phyloP scores from a whole-genome alignment of 2,329 filamentous ascomycete genomes.

The Thelonectria blattea region DNA sequence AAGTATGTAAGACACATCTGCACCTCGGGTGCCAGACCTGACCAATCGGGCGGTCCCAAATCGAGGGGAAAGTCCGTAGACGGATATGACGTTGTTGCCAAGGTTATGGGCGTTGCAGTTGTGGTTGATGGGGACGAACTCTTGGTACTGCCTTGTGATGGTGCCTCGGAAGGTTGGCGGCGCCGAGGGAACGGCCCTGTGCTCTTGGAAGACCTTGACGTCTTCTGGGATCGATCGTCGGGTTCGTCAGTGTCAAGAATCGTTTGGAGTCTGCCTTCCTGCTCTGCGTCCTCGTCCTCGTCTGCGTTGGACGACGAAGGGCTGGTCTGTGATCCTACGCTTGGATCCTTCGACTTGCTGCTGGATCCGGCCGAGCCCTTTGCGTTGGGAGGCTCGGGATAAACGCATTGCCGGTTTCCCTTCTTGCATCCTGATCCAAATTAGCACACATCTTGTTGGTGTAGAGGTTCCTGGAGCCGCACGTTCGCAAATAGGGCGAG shows the following conservation, averaged over 20 bases:
- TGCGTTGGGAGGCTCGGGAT: conserved; percentile 71
- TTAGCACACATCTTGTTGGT: conserved; percentile 17
- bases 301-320: conserved; percentile 62
- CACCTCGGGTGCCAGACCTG: conserved; percentile 70
- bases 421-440: conserved; percentile 79
- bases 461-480: conserved; percentile 39
- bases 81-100: conserved; percentile 38
- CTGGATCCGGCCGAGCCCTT: conserved; percentile 42
- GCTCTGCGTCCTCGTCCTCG: conserved; percentile 54
- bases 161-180: conserved; percentile 59
- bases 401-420: conserved; percentile 87
- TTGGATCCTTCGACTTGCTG: conserved; percentile 47
- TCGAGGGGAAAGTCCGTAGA: conserved; percentile 36
- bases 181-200: conserved; percentile 13
- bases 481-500: conserved; percentile 84
- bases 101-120: conserved; percentile 45
- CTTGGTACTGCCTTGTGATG: conserved; percentile 57
- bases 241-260: conserved; percentile 63
- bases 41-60: conserved; percentile 53
- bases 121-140: conserved; percentile 61
- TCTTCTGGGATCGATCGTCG: conserved; percentile 38
- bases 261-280: conserved; percentile 53
- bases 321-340: conserved; percentile 49
- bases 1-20: conserved; percentile 82
- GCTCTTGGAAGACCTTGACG: conserved; percentile 21